Evolutionary conservation across 176 grass and related monocot species (phyloP), one percentile per base, ranked within the genome.

Genomic region (Aegilops longissima): DNA sequence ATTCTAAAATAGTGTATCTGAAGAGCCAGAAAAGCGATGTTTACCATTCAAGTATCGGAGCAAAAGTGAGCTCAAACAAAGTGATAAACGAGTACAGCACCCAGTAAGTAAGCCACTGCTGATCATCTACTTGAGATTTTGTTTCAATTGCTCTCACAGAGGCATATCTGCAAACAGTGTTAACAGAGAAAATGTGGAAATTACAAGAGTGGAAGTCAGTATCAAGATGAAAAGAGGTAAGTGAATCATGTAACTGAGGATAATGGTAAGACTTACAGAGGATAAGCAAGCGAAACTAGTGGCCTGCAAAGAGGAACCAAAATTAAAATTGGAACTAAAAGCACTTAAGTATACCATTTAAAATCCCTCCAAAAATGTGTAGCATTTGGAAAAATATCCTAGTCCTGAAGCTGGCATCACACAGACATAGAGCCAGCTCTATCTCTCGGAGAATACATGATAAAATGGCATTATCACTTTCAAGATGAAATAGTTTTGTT

Each of bases 91-190:
- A 99, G 83, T 99, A 99, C 79, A 96, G 27, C 81, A 99, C 97
- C 97, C 97, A 99, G 83, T 99, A 99, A 73, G 97, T 99, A 71
- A 99, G 97, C 97, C 97, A 99, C 36, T 99, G 94, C 82, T 99
- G 94, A 82, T 99, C 92, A 85, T 99, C 97, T 27, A 94, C 45
- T 63, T 92, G 87, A 82, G 92, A 94, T 93, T 99, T 99, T 31
- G 97, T 99, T 95, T 99, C 97, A 82, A 99, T 99, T 39, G 94
- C 97, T 79, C 89, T 94, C 49, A 99, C 87, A 63, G 94, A 99
- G 31, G 97, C 97, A 90, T 99, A 99, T 63, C 94, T 99, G 94
- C 62, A 82, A 81, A 24, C 69, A 5, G 21, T 70, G 38, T 12
- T 2, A 78, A 82, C 27, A 82, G 33, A 61, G 3, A 74, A 79